phyloP scores from a whole-genome alignment of 345 rosid species.

The Carallia brachiata region DNA sequence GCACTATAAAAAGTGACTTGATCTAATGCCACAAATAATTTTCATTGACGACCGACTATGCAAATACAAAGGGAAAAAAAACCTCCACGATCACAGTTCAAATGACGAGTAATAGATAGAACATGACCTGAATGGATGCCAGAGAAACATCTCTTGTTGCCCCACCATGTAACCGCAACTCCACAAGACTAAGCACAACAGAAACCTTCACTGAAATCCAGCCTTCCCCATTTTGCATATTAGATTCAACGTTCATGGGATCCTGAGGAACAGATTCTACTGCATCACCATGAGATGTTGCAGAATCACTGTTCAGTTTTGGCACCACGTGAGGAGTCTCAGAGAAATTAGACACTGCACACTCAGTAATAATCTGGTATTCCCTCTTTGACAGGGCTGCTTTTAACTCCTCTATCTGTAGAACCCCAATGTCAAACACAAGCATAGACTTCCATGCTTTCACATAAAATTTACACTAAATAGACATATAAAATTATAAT shows the following conservation, averaged over 20 bases:
- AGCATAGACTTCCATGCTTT: conserved; percentile 4
- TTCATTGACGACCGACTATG: not conserved
- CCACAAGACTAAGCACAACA: conserved; percentile 66
- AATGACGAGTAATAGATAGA: conserved; percentile 1
- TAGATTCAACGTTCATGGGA: conserved; percentile 34
- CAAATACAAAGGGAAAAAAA: conserved; percentile 8
- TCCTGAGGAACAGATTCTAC: conserved; percentile 44
- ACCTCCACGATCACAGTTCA: not conserved
- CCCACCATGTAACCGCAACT: conserved; percentile 73
- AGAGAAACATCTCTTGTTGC: conserved; percentile 65
- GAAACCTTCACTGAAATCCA: conserved; percentile 74
- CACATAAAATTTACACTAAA: not conserved
- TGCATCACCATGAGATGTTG: conserved; percentile 42
- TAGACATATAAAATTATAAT: not conserved
- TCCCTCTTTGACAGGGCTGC: conserved; percentile 79
- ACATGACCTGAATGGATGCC: conserved; percentile 73
- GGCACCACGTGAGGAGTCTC: conserved; percentile 72
- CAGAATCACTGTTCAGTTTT: conserved; percentile 42
- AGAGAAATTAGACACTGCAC: conserved; percentile 80
- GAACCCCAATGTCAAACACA: conserved; percentile 25
- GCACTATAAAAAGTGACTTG: not conserved
- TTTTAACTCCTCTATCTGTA: conserved; percentile 80
- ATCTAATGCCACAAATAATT: not conserved
- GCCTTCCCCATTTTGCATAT: conserved; percentile 34
- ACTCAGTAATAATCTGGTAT: conserved; percentile 86